These are phyloP conservation scores for Neonectria punicea DNA, from an alignment of 2,329 filamentous ascomycete species.

Conservation along the genomic window DNA sequence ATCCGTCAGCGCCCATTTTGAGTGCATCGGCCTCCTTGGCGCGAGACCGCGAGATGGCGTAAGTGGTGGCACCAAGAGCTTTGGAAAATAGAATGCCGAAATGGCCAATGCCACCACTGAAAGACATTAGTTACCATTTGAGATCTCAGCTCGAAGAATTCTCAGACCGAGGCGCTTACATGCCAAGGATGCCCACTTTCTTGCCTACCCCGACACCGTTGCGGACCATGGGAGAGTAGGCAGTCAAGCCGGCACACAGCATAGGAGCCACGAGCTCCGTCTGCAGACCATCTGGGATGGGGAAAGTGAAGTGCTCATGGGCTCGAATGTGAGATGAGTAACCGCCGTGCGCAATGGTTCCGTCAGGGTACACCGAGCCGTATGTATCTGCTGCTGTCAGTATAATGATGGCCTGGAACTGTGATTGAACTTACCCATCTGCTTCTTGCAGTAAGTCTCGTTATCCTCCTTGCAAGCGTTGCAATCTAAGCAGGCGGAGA, in stretches of 20 bases:
- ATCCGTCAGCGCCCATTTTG: slow-evolving; percentile 63
- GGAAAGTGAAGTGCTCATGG: slow-evolving; percentile 55
- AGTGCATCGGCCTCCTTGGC: slow-evolving; percentile 61
- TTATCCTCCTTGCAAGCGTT: slow-evolving; percentile 42
- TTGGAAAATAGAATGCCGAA: slow-evolving; percentile 72
- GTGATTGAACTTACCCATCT: slow-evolving; percentile 22
- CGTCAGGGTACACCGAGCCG: slow-evolving; percentile 57
- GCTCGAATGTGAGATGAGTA: slow-evolving; percentile 43
- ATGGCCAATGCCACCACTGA: slow-evolving; percentile 68
- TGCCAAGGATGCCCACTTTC: slow-evolving; percentile 65
- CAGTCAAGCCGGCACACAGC: slow-evolving; percentile 73
- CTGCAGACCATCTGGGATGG: slow-evolving; percentile 50
- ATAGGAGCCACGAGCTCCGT: slow-evolving; percentile 61
- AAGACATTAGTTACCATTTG: slow-evolving; percentile 35
- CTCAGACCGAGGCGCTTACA: slow-evolving; percentile 7
- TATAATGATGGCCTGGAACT: no score
- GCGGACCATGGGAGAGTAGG: slow-evolving; percentile 67
- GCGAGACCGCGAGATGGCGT: slow-evolving; percentile 62
- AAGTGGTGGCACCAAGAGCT: slow-evolving; percentile 68
- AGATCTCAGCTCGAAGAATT: neutral
- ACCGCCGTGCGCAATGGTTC: slow-evolving; percentile 67
- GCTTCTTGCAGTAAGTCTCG: slow-evolving; percentile 45
- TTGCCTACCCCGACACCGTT: slow-evolving; percentile 72
- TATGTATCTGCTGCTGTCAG: slow-evolving; percentile 52
- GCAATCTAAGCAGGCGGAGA: slow-evolving; percentile 56